Percentiles rank a stretch among this genome's conserved stretches.
Evolutionary conservation across 179 eudicot species (phyloP).

Genomic region (Beta lomatogona): DNA sequence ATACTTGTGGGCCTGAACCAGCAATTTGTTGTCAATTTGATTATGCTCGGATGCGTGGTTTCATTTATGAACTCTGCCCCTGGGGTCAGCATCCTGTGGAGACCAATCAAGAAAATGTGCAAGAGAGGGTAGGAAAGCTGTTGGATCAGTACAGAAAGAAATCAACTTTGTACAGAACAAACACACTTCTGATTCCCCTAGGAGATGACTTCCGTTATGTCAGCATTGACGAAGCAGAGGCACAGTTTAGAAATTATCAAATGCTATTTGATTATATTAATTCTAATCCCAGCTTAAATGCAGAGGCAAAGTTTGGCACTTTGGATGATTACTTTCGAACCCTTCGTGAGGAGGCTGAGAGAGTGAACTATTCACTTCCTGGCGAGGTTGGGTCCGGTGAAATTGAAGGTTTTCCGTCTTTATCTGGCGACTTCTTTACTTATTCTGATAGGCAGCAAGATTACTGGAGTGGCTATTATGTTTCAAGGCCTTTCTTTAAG

Average conservation of each 20-base stretch:
- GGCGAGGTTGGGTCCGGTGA: conserved; percentile 88
- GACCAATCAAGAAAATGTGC: conserved; percentile 79
- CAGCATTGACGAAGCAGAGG: conserved; percentile 94
- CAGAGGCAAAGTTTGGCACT: conserved; percentile 95
- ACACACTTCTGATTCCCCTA: conserved; percentile 89
- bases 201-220: conserved; percentile 98
- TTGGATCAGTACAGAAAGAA: conserved; percentile 95
- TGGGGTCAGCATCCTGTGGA: conserved; percentile 91
- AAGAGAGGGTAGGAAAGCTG: conserved; percentile 70
- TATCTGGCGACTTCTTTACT: conserved; percentile 96
- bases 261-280: conserved; percentile 88
- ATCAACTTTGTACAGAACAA: conserved; percentile 89
- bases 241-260: conserved; percentile 93
- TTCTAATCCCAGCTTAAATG: conserved; percentile 80
- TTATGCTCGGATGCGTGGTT: conserved; percentile 91
- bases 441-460: conserved; percentile 92
- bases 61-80: conserved; percentile 84
- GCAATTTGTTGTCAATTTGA: conserved; percentile 98
- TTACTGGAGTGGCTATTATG: conserved; percentile 99
- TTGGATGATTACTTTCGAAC: conserved; percentile 90
- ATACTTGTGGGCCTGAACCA: conserved; percentile 99
- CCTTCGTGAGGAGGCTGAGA: conserved; percentile 86
- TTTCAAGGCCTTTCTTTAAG: conserved; percentile 96
- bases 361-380: conserved; percentile 80
- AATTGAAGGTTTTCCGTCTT: conserved; percentile 86